Conservation (phyloP, 2,329 filamentous ascomycete species). For the Cryphonectria japonica region DNA sequence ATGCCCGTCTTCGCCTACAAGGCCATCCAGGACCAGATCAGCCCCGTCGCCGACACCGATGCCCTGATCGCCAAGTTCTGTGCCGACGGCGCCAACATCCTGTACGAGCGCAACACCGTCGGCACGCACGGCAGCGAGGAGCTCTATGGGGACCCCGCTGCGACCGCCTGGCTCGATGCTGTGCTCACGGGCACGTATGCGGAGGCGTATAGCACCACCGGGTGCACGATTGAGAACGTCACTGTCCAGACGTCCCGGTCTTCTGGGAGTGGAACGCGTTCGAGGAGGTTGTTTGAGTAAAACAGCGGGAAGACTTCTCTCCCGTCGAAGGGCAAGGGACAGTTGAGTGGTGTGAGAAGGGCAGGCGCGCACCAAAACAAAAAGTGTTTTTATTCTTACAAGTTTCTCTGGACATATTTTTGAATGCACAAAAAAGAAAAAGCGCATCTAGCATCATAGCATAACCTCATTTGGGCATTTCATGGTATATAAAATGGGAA, state of each 20-base stretch:
- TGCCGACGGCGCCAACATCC: constrained; percentile 45
- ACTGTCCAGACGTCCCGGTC: constrained; percentile 2
- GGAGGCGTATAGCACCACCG: constrained; percentile 16
- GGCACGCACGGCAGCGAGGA: constrained; percentile 45
- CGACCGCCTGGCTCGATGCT: constrained; percentile 33
- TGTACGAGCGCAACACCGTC: constrained; percentile 47
- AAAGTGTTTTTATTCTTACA: too few species aligned
- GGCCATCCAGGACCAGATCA: constrained; percentile 48
- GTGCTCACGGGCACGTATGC: constrained; percentile 30
- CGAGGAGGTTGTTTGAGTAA: neutral
- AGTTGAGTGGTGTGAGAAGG: neutral
- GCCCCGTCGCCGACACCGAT: constrained; percentile 46
- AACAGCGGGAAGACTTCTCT: too few species aligned
- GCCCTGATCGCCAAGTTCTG: constrained; percentile 45
- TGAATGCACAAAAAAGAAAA: neutral
- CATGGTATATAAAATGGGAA: neutral
- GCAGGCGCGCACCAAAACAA: neutral
- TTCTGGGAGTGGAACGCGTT: neutral
- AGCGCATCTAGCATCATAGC: neutral
- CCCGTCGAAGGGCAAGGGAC: too few species aligned
- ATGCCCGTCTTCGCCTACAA: constrained; percentile 54
- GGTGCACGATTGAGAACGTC: constrained; percentile 31
- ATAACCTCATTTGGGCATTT: neutral
- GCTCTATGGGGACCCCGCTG: constrained; percentile 32
- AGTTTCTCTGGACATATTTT: constrained; percentile 6